These are phyloP conservation scores for Closterium sp. DNA, from an alignment of 139 green algal species.

Conservation along the genomic window DNA sequence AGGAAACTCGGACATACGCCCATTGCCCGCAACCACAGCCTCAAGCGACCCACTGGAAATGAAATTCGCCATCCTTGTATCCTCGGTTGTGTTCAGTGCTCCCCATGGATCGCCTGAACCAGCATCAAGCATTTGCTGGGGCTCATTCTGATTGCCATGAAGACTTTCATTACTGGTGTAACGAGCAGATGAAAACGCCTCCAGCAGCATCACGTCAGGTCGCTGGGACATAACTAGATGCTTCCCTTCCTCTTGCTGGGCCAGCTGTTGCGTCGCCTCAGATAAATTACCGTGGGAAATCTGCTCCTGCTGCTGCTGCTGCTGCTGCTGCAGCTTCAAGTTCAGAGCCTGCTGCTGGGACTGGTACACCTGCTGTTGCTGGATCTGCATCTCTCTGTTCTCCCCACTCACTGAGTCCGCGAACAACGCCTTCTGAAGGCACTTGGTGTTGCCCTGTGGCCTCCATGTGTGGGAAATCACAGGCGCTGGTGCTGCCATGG, in stretches of 20 bases:
- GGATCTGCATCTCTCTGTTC: not conserved
- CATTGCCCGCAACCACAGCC: not conserved
- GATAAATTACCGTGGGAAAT: not conserved
- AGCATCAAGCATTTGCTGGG: not conserved
- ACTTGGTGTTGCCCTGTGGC: not conserved
- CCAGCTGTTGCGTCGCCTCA: not conserved
- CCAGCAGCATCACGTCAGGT: not conserved
- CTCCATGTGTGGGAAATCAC: not conserved
- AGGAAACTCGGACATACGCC: not conserved
- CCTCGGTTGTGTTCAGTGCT: no score
- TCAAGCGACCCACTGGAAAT: not conserved
- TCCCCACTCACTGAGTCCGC: no score
- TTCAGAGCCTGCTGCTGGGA: not conserved
- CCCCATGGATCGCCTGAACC: no score
- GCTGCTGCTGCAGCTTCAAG: not conserved
- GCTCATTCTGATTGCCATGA: not conserved
- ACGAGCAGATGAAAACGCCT: not conserved
- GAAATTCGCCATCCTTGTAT: not conserved
- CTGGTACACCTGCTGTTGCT: not conserved
- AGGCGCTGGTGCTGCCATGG: not conserved
- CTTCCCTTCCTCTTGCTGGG: not conserved
- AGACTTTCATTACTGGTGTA: not conserved
- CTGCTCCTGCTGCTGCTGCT: not conserved
- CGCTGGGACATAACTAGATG: not conserved
- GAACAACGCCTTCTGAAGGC: not conserved